A percentile compares a stretch with the other conserved stretches of the same genome.
Conservation (phyloP, 345 rosid species). For the Microthlaspi erraticum region DNA sequence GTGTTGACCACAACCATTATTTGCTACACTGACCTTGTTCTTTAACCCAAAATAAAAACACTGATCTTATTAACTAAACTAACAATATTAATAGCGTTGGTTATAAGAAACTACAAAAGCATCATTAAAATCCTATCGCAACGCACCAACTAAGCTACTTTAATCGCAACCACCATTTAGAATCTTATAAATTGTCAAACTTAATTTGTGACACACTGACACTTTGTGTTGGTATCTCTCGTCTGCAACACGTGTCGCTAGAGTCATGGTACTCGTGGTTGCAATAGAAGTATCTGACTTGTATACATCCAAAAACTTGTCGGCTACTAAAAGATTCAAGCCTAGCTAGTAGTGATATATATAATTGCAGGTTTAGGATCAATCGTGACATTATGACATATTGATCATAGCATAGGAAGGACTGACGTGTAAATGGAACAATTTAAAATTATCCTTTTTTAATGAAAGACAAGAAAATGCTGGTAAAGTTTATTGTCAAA, state of each 20-base stretch:
- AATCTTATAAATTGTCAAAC: constrained; percentile 24
- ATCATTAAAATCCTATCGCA: constrained; percentile 11
- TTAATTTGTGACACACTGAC: constrained; percentile 13
- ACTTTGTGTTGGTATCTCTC: constrained; percentile 19
- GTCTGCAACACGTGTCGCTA: constrained; percentile 11
- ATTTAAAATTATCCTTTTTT: too few species aligned
- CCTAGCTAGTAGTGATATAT: neutral
- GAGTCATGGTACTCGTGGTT: neutral
- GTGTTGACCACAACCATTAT: constrained; percentile 1
- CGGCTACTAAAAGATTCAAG: neutral
- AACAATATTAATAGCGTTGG: neutral
- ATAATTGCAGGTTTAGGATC: constrained; percentile 3
- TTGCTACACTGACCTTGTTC: too few species aligned
- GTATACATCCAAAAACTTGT: constrained; percentile 26
- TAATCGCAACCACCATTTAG: constrained; percentile 11
- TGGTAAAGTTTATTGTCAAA: too few species aligned
- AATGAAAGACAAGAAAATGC: too few species aligned
- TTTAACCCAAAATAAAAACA: neutral
- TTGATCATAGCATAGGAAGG: too few species aligned
- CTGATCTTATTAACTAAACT: neutral
- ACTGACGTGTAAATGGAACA: too few species aligned
- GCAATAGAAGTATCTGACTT: constrained; percentile 17
- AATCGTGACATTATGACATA: too few species aligned
- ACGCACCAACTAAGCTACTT: constrained; percentile 16
- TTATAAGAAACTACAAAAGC: neutral